A percentile compares a stretch with the other conserved stretches of the same genome.
These are phyloP conservation scores for Leccinum rimulosum DNA, from an alignment of 768 basidiomycete genomes.

Conservation along the genomic window DNA sequence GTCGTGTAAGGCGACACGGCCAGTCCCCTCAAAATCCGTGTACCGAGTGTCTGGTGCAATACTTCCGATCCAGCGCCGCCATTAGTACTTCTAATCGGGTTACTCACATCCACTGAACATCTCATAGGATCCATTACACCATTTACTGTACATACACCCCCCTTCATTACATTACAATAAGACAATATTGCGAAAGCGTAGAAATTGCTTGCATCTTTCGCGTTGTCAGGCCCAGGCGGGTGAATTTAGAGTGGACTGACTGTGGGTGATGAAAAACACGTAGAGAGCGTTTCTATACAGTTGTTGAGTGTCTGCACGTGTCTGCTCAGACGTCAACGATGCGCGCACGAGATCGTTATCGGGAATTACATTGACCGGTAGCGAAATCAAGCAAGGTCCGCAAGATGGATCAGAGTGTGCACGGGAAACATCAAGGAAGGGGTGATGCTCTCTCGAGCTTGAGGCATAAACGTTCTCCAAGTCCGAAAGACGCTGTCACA, in stretches of 20 bases:
- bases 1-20: slow-evolving; percentile 19
- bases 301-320: slow-evolving; percentile 12
- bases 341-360: slow-evolving; percentile 19
- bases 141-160: slow-evolving; percentile 26
- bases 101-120: slow-evolving; percentile 8
- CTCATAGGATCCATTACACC: slow-evolving; percentile 24
- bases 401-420: slow-evolving; percentile 22
- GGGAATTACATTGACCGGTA: slow-evolving; percentile 24
- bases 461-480: slow-evolving; percentile 28
- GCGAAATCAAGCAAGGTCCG: slow-evolving; percentile 12
- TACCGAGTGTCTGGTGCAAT: slow-evolving; percentile 5
- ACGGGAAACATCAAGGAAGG: slow-evolving; percentile 13
- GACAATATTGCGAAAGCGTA: slow-evolving; percentile 7
- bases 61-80: slow-evolving; percentile 1
- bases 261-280: slow-evolving; percentile 26
- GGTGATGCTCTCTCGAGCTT: slow-evolving; percentile 10
- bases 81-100: background rate
- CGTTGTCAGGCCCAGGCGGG: slow-evolving; percentile 10
- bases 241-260: background rate
- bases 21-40: background rate
- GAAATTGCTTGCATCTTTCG: slow-evolving; percentile 12
- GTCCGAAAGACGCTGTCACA: slow-evolving; percentile 22
- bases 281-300: slow-evolving; percentile 7
- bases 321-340: slow-evolving; percentile 14
- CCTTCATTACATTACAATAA: slow-evolving; percentile 23